Base-by-base conservation (phyloP, 305 asterid species). In the Fraxinus paxiana region DNA sequence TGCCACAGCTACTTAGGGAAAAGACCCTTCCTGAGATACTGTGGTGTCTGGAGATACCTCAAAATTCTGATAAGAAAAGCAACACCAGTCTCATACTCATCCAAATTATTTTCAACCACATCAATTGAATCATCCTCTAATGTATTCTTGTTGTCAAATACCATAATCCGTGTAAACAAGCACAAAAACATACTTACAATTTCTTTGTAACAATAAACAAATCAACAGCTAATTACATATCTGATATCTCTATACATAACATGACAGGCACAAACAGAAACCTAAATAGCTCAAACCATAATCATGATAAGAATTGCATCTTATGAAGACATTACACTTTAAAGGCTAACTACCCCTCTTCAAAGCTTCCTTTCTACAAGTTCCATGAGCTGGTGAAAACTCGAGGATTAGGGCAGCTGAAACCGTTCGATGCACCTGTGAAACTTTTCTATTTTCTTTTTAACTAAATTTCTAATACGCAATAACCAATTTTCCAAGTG, bases 41-140 rank as follows among this genome's bases (percentile, higher is more conserved):
- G 98, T 24, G 99, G 98, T 67, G 98, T 96, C 92, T 94, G 98
- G 28, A 94, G 91, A 87, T 94, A 92, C 85, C 90, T 93, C 94
- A 94, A 87, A 76, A 94, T 90, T 90, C 95, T 92, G 65, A 90
- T 83, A 75, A 96, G 92, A 87, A 96, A 96, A 79, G 93, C 89
- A 67, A 95, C 89, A 77, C 97, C 98, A 81, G 87, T 89, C 84
- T 94, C 97, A 79, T 93, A 80, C 38, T 88, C 92, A 37, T 86
- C 95, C 18, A 89, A 85, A 82, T 80, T 84, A 73, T 85, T 85
- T 15, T 85, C 92, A 82, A n/a, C 59, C 26, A 73, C 61, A 43
- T 86, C 89, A 78, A 79, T 46, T 77, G 92, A 83, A 75, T 84
- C 86, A 77, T 87, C 92, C 34, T 81, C 91, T 20, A 90, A 86